These are phyloP conservation scores for Cadophora sp. DNA, from an alignment of 2,329 filamentous ascomycete genomes.

Conservation along the genomic window DNA sequence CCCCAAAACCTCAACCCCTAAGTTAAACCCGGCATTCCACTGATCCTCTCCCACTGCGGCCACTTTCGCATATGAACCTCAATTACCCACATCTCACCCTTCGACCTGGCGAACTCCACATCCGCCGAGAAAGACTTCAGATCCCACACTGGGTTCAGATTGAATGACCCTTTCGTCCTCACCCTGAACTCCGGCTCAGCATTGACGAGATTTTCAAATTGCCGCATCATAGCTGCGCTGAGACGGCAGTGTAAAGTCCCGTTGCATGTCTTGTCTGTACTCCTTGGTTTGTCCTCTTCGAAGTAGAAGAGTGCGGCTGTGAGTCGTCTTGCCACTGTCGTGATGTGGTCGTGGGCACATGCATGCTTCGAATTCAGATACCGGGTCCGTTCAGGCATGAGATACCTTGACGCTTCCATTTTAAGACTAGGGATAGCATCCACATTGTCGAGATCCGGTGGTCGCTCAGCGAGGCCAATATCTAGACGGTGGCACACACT, in stretches of 20 bases:
- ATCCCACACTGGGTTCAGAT: neutral
- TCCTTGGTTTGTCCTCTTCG: neutral
- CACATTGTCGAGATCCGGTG: neutral
- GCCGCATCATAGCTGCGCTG: conserved; percentile 1
- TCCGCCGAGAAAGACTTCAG: too few relatives aligned
- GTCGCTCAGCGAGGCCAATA: neutral
- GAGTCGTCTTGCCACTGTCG: neutral
- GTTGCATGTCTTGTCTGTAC: neutral
- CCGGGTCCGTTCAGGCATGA: neutral
- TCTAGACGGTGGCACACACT: conserved; percentile 1
- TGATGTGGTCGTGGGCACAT: conserved; percentile 1
- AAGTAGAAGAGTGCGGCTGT: neutral
- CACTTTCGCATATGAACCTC: neutral
- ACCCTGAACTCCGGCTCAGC: neutral
- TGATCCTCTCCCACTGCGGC: neutral
- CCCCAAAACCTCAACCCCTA: neutral
- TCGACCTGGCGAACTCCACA: neutral
- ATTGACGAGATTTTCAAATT: conserved; percentile 2
- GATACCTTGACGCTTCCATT: neutral
- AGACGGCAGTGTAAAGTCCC: neutral
- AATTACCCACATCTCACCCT: neutral
- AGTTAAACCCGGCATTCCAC: neutral
- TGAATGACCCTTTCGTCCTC: neutral
- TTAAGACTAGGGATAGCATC: neutral
- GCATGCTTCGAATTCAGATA: neutral